Evolutionary conservation across 805 yeast genomes (phyloP), one percentile per base, ranked within the genome.

Genomic region (Metschnikowia gelsemii): DNA sequence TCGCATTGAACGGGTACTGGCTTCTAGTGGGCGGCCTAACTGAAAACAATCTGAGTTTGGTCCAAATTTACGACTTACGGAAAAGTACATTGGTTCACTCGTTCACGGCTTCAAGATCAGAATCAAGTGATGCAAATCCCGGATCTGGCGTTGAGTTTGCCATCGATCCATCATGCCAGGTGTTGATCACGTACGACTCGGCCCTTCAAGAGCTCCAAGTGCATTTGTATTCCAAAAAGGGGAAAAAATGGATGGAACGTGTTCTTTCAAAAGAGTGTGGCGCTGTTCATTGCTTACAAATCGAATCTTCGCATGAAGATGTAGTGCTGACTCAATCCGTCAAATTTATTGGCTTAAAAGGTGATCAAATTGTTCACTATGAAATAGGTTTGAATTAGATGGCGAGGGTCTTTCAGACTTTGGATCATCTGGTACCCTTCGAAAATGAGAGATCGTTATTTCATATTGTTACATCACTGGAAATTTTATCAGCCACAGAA

Each of bases 1-100:
- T 80, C 61, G 84, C 82, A 2, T 63, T 68, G 21, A 84, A 84
- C 54, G 91, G 91, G 1, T 81, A 78, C 57, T 80, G 83, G 75
- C 55, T 84, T 14, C 56, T 74, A 32, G 73, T 62, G 2, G 53
- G 58, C 8, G 53, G 41, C 7, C 42, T 43, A 2, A 47, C 56
- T 16, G 38, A 43, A 2, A 24, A 34, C 5, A 26, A 17, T 5
- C 40, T 73, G 7, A 70, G 71, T 16, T 55, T 76, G 2, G 43
- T 76, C 7, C 70, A 69, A 16, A 55, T 79, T 2, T 63, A 78
- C 62, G 81, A 79, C 54, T 60, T 79, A 50, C 63, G 83, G 46
- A 76, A 76, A 46, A 54, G 57, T 29, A 30, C 42, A 2, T 29
- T 51, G 14, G 51, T 54, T 13, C 62, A 65, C 39, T 42, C 63